Percentiles rank a stretch among this genome's conserved stretches.
Conservation (phyloP, 345 rosid genomes). For the Psidium friedrichsthalianum region DNA sequence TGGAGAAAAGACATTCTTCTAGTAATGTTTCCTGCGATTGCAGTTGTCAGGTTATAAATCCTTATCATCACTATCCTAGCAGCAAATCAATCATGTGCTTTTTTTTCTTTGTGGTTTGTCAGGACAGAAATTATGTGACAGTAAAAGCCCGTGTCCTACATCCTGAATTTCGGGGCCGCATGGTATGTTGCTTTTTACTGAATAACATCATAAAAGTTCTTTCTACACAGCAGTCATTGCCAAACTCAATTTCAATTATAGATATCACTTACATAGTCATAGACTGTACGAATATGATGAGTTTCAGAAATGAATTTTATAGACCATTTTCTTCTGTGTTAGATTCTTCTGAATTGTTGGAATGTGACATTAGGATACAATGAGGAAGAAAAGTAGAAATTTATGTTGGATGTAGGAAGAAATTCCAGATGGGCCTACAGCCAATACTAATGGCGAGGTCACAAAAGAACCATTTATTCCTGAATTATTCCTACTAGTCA, state of each 20-base stretch:
- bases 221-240: background rate
- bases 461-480: background rate
- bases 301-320: background rate
- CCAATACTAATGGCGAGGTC: background rate
- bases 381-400: background rate
- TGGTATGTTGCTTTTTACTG: constrained; percentile 42
- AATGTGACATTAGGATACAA: background rate
- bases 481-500: background rate
- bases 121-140: constrained; percentile 86
- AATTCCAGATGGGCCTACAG: background rate
- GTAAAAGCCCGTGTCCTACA: constrained; percentile 47
- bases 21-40: background rate
- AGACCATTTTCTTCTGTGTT: background rate
- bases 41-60: background rate
- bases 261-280: background rate
- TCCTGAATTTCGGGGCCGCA: constrained; percentile 98
- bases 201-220: background rate
- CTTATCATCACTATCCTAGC: background rate
- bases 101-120: constrained; percentile 13
- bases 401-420: background rate
- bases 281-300: background rate
- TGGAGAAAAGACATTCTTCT: background rate
- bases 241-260: background rate
- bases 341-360: background rate
- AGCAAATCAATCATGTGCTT: background rate